Base-by-base conservation (phyloP, 2,329 filamentous ascomycete species). In the Cladosporium sp. region DNA sequence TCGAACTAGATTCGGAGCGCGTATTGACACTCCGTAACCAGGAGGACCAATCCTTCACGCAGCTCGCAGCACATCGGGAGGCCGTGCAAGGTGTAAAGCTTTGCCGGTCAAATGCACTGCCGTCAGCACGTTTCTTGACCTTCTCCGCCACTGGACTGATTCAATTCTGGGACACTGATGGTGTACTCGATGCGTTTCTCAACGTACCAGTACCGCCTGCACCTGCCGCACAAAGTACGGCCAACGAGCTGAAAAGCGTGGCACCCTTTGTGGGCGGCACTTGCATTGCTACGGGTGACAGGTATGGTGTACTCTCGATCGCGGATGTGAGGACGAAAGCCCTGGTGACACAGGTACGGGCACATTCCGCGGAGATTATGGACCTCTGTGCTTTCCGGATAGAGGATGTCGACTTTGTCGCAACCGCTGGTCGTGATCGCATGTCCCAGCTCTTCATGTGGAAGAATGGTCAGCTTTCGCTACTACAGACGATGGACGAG, bases 361-460 rank as follows among this genome's bases (percentile, higher is more conserved):
- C 93, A 32, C 95, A 99, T 76, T 87, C 90, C 5, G 89, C 88
- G 8, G 92, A 97, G 73, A 91, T 96, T 68, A 92, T 92, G 47
- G 91, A 90, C 72, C 90, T 98, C 71, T 87, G 89, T 24, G 83
- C 96, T 4, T 88, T 88, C 72, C 87, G 92, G 71, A 83, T 84
- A 54, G 82, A 85, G 0, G 82, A 85, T 1, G 83, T 81, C 57
- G 85, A 87, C 41, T 81, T 97, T 55, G 83, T 98, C 71, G 94
- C 92, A 21, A 93, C 90, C 12, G 93, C 90, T 75, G 92, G 92
- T 41, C 86, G 95, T 70, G 95, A 99, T 78, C 89, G 95, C 60
- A 97, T 91, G n/a, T 87, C 94, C 0, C 95, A 99, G 76, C 81
- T 99, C n/a, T 98, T 97, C 75, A 79, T 79, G 2, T 90, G 96